Evolutionary conservation across 2,329 filamentous ascomycete species (phyloP).

Genomic region (Bipolaris victoriae): DNA sequence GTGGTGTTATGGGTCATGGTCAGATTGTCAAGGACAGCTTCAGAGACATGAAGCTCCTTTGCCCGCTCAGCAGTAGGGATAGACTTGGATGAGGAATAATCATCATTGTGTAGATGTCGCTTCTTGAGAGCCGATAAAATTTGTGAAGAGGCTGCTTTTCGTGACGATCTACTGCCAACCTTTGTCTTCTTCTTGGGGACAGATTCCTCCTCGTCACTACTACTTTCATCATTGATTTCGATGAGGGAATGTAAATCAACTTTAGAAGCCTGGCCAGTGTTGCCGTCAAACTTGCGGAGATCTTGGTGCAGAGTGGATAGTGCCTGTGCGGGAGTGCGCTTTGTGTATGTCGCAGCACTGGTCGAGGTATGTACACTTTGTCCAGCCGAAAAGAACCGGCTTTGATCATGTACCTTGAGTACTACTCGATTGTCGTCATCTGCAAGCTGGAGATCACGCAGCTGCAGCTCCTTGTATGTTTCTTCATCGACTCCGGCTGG

Average conservation of each 20-base stretch:
- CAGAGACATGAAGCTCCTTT: constrained; percentile 44
- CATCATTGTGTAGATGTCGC: constrained; percentile 63
- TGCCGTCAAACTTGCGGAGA: constrained; percentile 56
- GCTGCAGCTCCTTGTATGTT: constrained; percentile 73
- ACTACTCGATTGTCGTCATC: constrained; percentile 77
- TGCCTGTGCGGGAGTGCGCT: constrained; percentile 73
- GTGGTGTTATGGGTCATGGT: constrained; percentile 87
- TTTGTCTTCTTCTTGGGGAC: constrained; percentile 61
- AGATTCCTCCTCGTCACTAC: constrained; percentile 64
- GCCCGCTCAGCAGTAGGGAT: constrained; percentile 38
- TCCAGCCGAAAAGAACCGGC: constrained; percentile 72
- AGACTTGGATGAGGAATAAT: constrained; percentile 36
- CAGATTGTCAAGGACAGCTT: constrained; percentile 65
- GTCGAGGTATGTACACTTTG: constrained; percentile 52
- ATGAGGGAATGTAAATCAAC: constrained; percentile 67
- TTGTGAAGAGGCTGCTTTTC: constrained; percentile 68
- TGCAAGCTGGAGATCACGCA: constrained; percentile 80
- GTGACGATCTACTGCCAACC: constrained; percentile 72
- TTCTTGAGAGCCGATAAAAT: constrained; percentile 70
- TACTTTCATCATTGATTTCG: constrained; percentile 70
- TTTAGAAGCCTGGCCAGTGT: constrained; percentile 43
- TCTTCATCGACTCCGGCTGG: constrained; percentile 73
- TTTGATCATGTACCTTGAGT: constrained; percentile 88
- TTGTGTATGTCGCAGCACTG: constrained; percentile 65
- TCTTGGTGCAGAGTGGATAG: constrained; percentile 69